phyloP scores from a whole-genome alignment of 768 basidiomycete genomes.

The Phaffia tasmanica region DNA sequence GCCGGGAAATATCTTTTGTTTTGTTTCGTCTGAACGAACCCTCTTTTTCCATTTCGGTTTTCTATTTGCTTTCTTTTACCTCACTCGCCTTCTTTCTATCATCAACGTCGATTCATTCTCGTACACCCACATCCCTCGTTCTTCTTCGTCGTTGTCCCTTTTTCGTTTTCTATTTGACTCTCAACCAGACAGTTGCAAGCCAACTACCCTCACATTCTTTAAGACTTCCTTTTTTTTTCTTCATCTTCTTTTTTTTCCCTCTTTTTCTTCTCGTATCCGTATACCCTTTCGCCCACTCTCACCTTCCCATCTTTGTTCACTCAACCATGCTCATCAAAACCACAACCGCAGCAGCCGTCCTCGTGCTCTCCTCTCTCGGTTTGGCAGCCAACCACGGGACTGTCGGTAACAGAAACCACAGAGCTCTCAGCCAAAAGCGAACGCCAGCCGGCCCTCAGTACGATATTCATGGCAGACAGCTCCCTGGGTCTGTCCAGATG shows the following conservation, averaged over 20 bases:
- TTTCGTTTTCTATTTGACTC: background rate
- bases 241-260: background rate
- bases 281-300: background rate
- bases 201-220: constrained; percentile 4
- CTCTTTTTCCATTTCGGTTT: too few relatives aligned
- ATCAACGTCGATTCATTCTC: background rate
- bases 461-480: constrained; percentile 22
- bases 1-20: too few relatives aligned
- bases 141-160: background rate
- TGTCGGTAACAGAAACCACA: background rate
- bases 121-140: background rate
- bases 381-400: background rate
- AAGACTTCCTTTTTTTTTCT: background rate
- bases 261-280: background rate
- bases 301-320: background rate
- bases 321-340: background rate
- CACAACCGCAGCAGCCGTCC: background rate
- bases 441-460: background rate
- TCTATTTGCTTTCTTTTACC: too few relatives aligned
- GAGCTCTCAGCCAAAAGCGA: background rate
- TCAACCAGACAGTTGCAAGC: background rate
- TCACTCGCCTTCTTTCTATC: too few relatives aligned
- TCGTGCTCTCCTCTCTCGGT: constrained; percentile 2
- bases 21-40: too few relatives aligned
- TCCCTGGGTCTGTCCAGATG: constrained; percentile 18